Evolutionary conservation across 257 asterid species (phyloP).

Genomic region (Ballota nigra): DNA sequence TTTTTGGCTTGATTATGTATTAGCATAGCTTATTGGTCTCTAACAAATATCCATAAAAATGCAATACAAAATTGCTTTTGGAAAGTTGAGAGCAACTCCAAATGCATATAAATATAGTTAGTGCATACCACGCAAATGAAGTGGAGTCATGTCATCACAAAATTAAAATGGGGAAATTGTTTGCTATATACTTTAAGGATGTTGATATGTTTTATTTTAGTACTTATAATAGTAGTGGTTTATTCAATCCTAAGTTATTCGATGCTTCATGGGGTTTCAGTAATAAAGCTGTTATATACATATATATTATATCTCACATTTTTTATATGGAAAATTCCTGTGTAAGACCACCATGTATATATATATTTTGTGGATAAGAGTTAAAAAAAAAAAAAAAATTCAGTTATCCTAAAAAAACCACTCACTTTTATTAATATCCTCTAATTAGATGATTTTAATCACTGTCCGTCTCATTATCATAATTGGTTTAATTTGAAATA

Average conservation of each 20-base stretch:
- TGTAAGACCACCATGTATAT: too few relatives aligned
- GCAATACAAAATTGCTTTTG: background rate
- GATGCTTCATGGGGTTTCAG: background rate
- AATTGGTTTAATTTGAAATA: too few relatives aligned
- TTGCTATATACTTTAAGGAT: slow-evolving; percentile 2
- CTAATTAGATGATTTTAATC: too few relatives aligned
- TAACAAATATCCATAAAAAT: slow-evolving; percentile 16
- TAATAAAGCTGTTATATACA: background rate
- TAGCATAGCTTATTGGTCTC: slow-evolving; percentile 6
- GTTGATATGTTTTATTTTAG: slow-evolving; percentile 18
- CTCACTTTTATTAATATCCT: too few relatives aligned
- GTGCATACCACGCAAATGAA: background rate
- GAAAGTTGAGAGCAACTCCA: slow-evolving; percentile 23
- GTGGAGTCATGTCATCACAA: slow-evolving; percentile 28
- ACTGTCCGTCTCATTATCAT: too few relatives aligned
- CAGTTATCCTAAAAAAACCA: too few relatives aligned
- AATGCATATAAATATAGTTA: background rate
- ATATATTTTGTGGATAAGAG: too few relatives aligned
- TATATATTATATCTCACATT: too few relatives aligned
- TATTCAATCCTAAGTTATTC: background rate
- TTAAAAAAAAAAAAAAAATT: too few relatives aligned
- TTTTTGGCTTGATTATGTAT: background rate
- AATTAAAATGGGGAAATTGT: slow-evolving; percentile 13
- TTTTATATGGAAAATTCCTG: background rate
- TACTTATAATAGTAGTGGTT: background rate